Evolutionary conservation across 2,329 filamentous ascomycete species (phyloP), one percentile per base, ranked within the genome.

Genomic region (Penicillium sclerotiorum): DNA sequence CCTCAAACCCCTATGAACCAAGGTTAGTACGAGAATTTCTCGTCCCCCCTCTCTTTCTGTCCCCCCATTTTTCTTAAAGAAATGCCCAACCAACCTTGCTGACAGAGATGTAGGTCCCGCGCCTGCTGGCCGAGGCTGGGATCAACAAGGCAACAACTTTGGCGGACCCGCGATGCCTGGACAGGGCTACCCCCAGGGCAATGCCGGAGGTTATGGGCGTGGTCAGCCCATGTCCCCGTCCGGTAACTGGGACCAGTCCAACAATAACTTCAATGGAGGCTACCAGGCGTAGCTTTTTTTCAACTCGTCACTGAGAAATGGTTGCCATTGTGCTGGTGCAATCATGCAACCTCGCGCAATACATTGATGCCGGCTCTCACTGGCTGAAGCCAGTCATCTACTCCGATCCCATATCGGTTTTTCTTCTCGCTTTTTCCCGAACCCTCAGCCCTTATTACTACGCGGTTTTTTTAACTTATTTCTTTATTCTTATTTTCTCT

Each of bases 201-300:
- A 87, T 67, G 88, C 89, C 61, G 90, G 89, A 63, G 90, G 90
- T 54, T 96, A 91, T 67, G 90, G 89, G 56, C 89, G 90, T 68
- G 90, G 89, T 58, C 80, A 80, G 56, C 80, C 80, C 56, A 73
- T 76, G 48, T 77, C 79, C 59, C 72, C 72, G 46, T 66, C 70
- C 55, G 77, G 79, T 48, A 62, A 61, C 64, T 82, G 80, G 77
- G 77, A 75, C 53, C 78, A 80, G 64, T 77, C 78, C 48, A 70
- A 68, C 58, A 74, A 71, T 57, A 82, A 81, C 66, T 80, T 78
- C 66, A 84, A 82, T 64, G 79, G 79, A 59, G 80, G 78, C 60
- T 85, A 84, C 71, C 81, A 83, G 69, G 78, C 78, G 60, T 85
- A 81, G 63, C 32, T 45, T 20, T 9, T 42, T 47, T 55, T 56